A percentile compares a stretch with the other conserved stretches of the same genome.
Conservation (phyloP, 768 basidiomycete species). For the Suillus brevipes region DNA sequence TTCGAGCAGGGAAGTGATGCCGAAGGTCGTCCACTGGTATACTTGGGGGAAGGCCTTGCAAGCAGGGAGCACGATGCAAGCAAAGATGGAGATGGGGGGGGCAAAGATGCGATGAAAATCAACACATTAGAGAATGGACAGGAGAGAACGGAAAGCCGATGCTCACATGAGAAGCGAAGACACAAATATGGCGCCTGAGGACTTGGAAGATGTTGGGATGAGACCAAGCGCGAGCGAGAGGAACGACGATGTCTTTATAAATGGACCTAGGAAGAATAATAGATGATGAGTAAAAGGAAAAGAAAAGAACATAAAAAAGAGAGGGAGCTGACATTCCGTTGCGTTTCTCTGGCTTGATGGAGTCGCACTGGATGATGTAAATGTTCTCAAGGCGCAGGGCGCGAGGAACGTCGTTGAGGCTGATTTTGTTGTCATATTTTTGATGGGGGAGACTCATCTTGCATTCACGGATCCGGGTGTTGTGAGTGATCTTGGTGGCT, state of each 20-base stretch:
- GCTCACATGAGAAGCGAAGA: neutral
- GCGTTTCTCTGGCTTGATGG: neutral
- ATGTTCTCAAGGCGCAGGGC: neutral
- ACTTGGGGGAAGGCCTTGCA: no score
- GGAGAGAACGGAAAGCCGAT: no score
- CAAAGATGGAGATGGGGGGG: no score
- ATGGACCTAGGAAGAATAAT: no score
- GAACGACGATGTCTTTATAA: no score
- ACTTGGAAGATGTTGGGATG: no score
- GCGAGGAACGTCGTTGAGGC: neutral
- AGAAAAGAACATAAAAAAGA: neutral
- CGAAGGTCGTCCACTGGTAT: conserved; percentile 3
- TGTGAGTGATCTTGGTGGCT: neutral
- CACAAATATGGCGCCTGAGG: neutral
- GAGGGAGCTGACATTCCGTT: neutral
- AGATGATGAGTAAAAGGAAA: no score
- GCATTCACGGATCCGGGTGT: neutral
- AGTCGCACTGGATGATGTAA: no score
- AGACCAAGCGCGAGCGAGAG: no score
- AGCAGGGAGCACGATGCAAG: no score
- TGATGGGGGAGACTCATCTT: neutral
- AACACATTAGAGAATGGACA: no score
- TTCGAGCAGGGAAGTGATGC: neutral
- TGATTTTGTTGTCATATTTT: neutral
- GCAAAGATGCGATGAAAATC: no score